Percentiles rank a stretch among this genome's conserved stretches.
phyloP scores from a whole-genome alignment of 1,284 basidiomycete species.

The Ustilago tritici region DNA sequence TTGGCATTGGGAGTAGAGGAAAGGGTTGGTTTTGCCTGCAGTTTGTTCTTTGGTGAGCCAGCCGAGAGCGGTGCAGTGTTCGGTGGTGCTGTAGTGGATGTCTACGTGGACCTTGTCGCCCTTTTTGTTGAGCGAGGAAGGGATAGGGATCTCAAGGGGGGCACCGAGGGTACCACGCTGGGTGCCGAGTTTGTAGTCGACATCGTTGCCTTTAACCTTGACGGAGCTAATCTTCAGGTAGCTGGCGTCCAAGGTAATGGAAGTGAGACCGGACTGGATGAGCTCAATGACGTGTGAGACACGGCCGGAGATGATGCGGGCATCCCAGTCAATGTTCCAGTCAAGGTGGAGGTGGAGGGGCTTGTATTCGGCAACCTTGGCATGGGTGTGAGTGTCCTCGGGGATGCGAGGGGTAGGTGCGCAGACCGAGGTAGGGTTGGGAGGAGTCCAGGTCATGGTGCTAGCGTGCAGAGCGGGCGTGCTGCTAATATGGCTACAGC shows the following conservation, averaged over 20 bases:
- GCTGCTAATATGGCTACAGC: neutral
- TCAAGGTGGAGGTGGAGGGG: slow-evolving; percentile 73
- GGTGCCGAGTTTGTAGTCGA: slow-evolving; percentile 73
- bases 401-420: slow-evolving; percentile 49
- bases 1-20: slow-evolving; percentile 93
- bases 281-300: slow-evolving; percentile 78
- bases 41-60: slow-evolving; percentile 95
- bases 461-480: neutral
- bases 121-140: slow-evolving; percentile 47
- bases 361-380: slow-evolving; percentile 60
- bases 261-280: slow-evolving; percentile 75
- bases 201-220: slow-evolving; percentile 73
- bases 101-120: slow-evolving; percentile 56
- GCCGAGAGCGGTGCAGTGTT: slow-evolving; percentile 85
- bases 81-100: slow-evolving; percentile 75
- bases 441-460: slow-evolving; percentile 60
- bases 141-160: slow-evolving; percentile 70
- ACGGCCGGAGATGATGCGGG: slow-evolving; percentile 78
- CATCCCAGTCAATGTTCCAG: slow-evolving; percentile 85
- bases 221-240: slow-evolving; percentile 79
- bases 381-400: slow-evolving; percentile 62
- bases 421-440: slow-evolving; percentile 59
- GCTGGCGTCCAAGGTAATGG: slow-evolving; percentile 83
- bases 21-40: slow-evolving; percentile 80
- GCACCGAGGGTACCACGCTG: slow-evolving; percentile 70